These are phyloP conservation scores for Acacia acuminata DNA, from an alignment of 306 rosid genomes.

Conservation along the genomic window DNA sequence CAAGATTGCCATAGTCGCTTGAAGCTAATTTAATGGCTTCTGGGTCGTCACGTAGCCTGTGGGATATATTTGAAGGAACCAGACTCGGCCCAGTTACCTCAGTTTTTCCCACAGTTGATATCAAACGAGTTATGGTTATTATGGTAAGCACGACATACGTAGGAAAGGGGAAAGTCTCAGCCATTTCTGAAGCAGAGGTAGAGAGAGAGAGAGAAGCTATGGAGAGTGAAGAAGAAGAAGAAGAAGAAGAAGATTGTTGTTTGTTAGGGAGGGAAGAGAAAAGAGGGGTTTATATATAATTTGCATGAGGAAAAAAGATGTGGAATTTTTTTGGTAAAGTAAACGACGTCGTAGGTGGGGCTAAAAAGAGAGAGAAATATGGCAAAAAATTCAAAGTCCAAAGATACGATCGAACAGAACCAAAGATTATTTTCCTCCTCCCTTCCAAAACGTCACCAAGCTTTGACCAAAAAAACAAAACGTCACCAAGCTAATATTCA, in stretches of 20 bases:
- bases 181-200: conserved; percentile 42
- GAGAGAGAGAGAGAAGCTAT: background rate
- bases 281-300: conserved; percentile 33
- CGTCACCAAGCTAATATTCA: conserved; percentile 32
- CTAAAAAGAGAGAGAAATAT: background rate
- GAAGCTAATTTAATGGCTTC: conserved; percentile 56
- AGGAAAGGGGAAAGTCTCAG: conserved; percentile 27
- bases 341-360: conserved; percentile 40
- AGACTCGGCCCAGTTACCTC: conserved; percentile 23
- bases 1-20: conserved; percentile 63
- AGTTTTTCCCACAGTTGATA: conserved; percentile 47
- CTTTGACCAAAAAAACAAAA: no score
- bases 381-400: conserved; percentile 39
- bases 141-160: conserved; percentile 35
- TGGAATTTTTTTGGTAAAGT: background rate
- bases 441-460: conserved; percentile 19
- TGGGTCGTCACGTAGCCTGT: conserved; percentile 49
- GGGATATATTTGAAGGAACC: conserved; percentile 27
- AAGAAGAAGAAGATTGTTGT: background rate
- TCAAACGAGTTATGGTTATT: conserved; percentile 42
- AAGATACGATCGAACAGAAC: conserved; percentile 48
- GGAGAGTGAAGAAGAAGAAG: background rate
- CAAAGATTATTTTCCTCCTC: conserved; percentile 33
- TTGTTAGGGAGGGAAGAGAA: background rate
- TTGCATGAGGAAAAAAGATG: conserved; percentile 44